These are phyloP conservation scores for Tricholomella constricta DNA, from an alignment of 768 basidiomycete genomes.

Conservation along the genomic window DNA sequence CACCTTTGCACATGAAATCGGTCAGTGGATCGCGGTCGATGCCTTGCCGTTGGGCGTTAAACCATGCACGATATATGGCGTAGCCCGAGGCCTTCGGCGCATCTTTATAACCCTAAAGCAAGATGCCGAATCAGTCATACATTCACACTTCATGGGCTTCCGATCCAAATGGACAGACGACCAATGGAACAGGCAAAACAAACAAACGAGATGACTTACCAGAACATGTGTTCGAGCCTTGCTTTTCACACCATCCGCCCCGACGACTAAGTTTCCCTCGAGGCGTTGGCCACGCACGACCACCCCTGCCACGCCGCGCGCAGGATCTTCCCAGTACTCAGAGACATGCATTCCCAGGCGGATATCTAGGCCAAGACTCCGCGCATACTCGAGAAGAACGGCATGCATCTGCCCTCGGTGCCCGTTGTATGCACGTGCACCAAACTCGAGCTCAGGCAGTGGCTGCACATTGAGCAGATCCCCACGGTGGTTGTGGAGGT, in stretches of 20 bases:
- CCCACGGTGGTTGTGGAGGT: neutral
- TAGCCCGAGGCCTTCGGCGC: slow-evolving; percentile 25
- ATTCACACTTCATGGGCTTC: neutral
- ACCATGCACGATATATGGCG: slow-evolving; percentile 28
- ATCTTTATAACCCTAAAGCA: slow-evolving; percentile 23
- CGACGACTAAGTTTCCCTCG: slow-evolving; percentile 26
- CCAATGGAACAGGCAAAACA: neutral
- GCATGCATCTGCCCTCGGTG: slow-evolving; percentile 25
- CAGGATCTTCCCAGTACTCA: slow-evolving; percentile 22
- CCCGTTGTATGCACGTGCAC: slow-evolving; percentile 21
- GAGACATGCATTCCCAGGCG: slow-evolving; percentile 18
- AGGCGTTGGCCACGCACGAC: slow-evolving; percentile 14
- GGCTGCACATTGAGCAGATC: slow-evolving; percentile 1
- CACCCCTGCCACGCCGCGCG: slow-evolving; percentile 19
- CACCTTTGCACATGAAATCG: slow-evolving; percentile 8
- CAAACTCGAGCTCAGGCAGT: slow-evolving; percentile 1
- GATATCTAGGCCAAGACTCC: slow-evolving; percentile 17
- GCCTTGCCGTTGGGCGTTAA: slow-evolving; percentile 4
- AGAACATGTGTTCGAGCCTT: slow-evolving; percentile 22
- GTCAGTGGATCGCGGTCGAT: slow-evolving; percentile 6
- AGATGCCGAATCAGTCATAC: no score
- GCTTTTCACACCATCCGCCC: slow-evolving; percentile 28
- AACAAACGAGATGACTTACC: slow-evolving; percentile 9
- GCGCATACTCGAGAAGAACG: slow-evolving; percentile 23
- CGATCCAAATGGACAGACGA: neutral